These are phyloP conservation scores for Pulicaria dysenterica DNA, from an alignment of 129 eudicot genomes.

Conservation along the genomic window DNA sequence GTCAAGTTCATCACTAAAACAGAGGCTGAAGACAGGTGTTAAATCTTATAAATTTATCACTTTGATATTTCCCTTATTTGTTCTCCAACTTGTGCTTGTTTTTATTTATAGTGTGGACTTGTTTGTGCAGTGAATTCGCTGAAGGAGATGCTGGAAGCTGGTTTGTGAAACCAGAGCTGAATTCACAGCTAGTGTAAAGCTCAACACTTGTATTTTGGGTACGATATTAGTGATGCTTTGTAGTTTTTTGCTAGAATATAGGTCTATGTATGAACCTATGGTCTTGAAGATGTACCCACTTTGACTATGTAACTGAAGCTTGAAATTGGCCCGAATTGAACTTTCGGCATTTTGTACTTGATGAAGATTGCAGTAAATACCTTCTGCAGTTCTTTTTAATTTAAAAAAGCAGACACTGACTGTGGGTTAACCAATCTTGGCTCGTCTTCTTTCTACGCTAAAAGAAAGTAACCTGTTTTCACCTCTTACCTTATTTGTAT, in stretches of 20 bases:
- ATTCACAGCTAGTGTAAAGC: conserved; percentile 38
- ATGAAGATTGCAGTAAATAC: too few species aligned
- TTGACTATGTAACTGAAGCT: not conserved
- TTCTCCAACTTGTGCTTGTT: not conserved
- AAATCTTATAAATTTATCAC: not conserved
- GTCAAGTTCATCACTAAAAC: conserved; percentile 65
- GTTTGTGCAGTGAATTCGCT: conserved; percentile 56
- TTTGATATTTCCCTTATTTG: not conserved
- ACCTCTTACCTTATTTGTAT: too few species aligned
- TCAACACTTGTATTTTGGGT: conserved; percentile 23
- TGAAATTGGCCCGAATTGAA: conserved; percentile 1
- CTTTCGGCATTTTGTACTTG: conserved; percentile 10
- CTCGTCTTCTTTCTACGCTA: too few species aligned
- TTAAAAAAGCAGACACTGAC: too few species aligned
- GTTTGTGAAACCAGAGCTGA: conserved; percentile 51
- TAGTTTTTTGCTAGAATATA: not conserved
- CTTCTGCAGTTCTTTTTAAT: too few species aligned
- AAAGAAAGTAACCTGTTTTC: too few species aligned
- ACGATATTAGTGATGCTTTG: not conserved
- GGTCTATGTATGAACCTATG: conserved; percentile 5
- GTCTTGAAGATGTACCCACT: conserved; percentile 9
- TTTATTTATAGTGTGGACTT: not conserved
- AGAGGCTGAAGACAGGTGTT: conserved; percentile 84
- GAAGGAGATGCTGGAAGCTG: conserved; percentile 61
- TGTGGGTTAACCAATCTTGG: too few species aligned